These are phyloP conservation scores for Aspergillus taichungensis DNA, from an alignment of 495 filamentous ascomycete species.

Conservation along the genomic window DNA sequence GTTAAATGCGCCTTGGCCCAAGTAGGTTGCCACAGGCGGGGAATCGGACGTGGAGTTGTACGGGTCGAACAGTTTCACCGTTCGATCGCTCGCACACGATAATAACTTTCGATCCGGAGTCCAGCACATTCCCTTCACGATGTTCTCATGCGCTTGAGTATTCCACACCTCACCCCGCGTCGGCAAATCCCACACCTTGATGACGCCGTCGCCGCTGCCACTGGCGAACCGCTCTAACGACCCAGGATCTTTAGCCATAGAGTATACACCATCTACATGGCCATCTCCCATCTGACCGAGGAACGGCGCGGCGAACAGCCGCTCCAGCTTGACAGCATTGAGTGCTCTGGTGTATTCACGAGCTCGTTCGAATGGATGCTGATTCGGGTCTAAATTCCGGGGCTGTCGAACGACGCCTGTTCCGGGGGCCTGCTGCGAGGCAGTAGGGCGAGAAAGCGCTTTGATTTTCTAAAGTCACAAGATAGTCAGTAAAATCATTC, in stretches of 20 bases:
- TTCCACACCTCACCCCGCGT: constrained; percentile 73
- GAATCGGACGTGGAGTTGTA: constrained; percentile 59
- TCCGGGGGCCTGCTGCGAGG: constrained; percentile 72
- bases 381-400: constrained; percentile 83
- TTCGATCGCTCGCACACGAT: constrained; percentile 80
- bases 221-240: constrained; percentile 64
- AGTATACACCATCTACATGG: constrained; percentile 89
- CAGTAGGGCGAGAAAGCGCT: constrained; percentile 69
- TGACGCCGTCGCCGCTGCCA: constrained; percentile 74
- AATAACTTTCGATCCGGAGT: constrained; percentile 75
- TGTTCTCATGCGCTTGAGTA: constrained; percentile 71
- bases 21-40: constrained; percentile 68
- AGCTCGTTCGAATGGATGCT: constrained; percentile 92
- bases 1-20: constrained; percentile 77
- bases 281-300: constrained; percentile 78
- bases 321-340: constrained; percentile 88
- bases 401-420: constrained; percentile 61
- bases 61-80: constrained; percentile 86
- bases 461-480: constrained; percentile 67
- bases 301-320: constrained; percentile 94
- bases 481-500: background rate
- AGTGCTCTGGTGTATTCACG: constrained; percentile 84
- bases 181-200: constrained; percentile 90
- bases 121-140: constrained; percentile 88
- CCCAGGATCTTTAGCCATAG: constrained; percentile 60